phyloP scores from a whole-genome alignment of 1,284 basidiomycete species.

The Pholiota adiposa region DNA sequence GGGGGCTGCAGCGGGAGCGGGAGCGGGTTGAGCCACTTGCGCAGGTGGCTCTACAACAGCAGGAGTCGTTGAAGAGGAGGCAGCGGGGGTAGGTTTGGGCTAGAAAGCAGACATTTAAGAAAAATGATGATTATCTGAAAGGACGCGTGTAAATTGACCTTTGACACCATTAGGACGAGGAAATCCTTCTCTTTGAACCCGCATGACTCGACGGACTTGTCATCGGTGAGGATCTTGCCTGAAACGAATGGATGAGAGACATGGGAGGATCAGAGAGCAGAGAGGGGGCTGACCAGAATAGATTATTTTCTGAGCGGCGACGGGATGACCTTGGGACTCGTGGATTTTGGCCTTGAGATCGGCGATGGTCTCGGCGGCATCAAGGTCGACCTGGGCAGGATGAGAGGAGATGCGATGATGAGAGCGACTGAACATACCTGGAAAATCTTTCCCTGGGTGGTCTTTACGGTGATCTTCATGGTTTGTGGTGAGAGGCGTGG shows the following conservation, averaged over 20 bases:
- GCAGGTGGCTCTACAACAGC: constrained; percentile 25
- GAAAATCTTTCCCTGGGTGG: constrained; percentile 89
- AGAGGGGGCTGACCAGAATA: constrained; percentile 78
- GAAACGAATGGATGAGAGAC: constrained; percentile 14
- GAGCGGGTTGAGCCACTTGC: constrained; percentile 31
- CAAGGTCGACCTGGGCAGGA: constrained; percentile 78
- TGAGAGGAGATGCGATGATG: background rate
- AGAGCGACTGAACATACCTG: constrained; percentile 44
- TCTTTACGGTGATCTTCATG: constrained; percentile 95
- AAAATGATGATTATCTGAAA: constrained; percentile 7
- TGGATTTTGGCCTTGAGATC: constrained; percentile 88
- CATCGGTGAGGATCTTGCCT: constrained; percentile 94
- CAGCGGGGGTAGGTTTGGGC: constrained; percentile 42
- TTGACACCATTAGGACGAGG: constrained; percentile 97
- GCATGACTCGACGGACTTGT: constrained; percentile 87
- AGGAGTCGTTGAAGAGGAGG: constrained; percentile 29
- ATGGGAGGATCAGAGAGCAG: background rate
- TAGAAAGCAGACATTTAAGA: constrained; percentile 55
- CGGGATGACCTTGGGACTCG: constrained; percentile 75
- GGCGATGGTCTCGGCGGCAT: constrained; percentile 76
- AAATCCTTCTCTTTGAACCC: constrained; percentile 99
- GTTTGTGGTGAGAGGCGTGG: constrained; percentile 24
- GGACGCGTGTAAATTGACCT: constrained; percentile 56
- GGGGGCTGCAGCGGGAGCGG: constrained; percentile 37
- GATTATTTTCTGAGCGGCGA: constrained; percentile 90